These are phyloP conservation scores for Auricularia sp. DNA, from an alignment of 768 basidiomycete species.

Conservation along the genomic window DNA sequence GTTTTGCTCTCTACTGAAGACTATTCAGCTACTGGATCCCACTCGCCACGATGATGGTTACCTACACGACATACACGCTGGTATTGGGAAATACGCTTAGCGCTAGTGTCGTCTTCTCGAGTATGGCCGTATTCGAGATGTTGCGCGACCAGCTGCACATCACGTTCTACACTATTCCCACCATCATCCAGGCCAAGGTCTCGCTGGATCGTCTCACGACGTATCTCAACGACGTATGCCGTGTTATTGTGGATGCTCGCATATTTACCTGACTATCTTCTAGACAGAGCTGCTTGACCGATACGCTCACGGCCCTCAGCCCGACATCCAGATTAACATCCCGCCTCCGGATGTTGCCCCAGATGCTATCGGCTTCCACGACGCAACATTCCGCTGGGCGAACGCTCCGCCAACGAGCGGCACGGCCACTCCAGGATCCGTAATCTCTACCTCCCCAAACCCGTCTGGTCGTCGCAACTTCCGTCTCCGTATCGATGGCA, in stretches of 20 bases:
- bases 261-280: not conserved
- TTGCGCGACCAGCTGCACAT: conserved; percentile 39
- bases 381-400: conserved; percentile 51
- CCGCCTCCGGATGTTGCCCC: conserved; percentile 8
- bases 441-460: conserved; percentile 46
- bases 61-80: conserved; percentile 45
- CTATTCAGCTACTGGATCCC: conserved; percentile 45
- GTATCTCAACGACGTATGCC: conserved; percentile 29
- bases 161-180: conserved; percentile 18
- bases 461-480: conserved; percentile 36
- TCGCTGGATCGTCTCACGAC: conserved; percentile 49
- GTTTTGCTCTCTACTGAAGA: not conserved
- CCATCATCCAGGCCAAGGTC: conserved; percentile 38
- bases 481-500: conserved; percentile 39
- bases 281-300: conserved; percentile 25
- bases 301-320: conserved; percentile 8
- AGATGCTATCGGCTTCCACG: conserved; percentile 38
- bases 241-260: not conserved
- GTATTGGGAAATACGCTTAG: conserved; percentile 29
- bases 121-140: conserved; percentile 47
- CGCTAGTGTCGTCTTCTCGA: conserved; percentile 26
- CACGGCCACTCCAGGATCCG: conserved; percentile 23
- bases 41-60: conserved; percentile 52
- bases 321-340: conserved; percentile 5
- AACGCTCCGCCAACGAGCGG: conserved; percentile 26